phyloP scores from a whole-genome alignment of 495 filamentous ascomycete genomes.

The Pyronema domesticum region DNA sequence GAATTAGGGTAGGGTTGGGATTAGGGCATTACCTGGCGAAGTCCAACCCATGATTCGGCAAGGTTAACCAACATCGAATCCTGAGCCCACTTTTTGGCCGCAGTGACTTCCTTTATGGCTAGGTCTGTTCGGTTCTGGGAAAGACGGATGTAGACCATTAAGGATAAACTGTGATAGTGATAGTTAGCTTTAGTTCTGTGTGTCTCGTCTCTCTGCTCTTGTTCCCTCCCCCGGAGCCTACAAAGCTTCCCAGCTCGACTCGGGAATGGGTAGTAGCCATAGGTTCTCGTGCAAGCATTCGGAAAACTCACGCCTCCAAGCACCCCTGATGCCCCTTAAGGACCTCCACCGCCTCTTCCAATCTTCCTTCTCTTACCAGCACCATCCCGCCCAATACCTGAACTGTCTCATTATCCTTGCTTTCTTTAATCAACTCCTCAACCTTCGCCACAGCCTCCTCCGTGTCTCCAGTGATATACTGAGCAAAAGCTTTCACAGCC shows the following conservation, averaged over 20 bases:
- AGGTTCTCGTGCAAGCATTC: neutral
- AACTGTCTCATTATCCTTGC: conserved; percentile 59
- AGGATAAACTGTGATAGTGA: conserved; percentile 32
- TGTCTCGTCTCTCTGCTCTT: neutral
- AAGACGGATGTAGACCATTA: conserved; percentile 80
- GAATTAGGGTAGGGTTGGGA: neutral
- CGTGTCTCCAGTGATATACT: conserved; percentile 40
- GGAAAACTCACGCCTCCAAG: conserved; percentile 55
- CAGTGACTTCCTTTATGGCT: conserved; percentile 69
- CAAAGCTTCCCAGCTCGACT: no score
- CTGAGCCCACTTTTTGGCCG: conserved; percentile 89
- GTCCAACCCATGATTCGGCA: conserved; percentile 84
- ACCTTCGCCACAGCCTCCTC: conserved; percentile 42
- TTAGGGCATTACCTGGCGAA: conserved; percentile 52
- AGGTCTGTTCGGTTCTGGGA: conserved; percentile 79
- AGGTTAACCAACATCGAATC: conserved; percentile 86
- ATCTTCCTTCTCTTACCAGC: conserved; percentile 53
- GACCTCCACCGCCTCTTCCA: conserved; percentile 65
- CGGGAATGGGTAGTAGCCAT: neutral
- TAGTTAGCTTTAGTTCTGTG: neutral
- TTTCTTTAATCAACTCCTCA: conserved; percentile 45
- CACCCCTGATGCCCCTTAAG: conserved; percentile 66
- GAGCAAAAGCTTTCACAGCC: conserved; percentile 62
- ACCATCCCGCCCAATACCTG: conserved; percentile 66
- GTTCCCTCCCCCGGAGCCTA: neutral